These are phyloP conservation scores for Acacia acuminata DNA, from an alignment of 306 rosid species.

Conservation along the genomic window DNA sequence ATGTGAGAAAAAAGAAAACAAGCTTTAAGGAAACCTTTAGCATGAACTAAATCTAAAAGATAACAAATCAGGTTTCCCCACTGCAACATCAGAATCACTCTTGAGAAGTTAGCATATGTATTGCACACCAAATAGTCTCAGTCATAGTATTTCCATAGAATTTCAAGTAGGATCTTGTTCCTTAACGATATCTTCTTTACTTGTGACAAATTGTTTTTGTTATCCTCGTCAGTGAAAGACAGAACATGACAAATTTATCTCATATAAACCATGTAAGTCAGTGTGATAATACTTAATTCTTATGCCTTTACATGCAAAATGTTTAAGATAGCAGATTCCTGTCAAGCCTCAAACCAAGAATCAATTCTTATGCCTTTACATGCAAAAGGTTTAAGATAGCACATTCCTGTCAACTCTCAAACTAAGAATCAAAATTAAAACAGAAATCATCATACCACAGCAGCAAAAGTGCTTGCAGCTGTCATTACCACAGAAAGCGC, in stretches of 20 bases:
- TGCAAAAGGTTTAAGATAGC: neutral
- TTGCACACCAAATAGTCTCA: neutral
- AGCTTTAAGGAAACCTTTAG: neutral
- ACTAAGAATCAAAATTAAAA: slow-evolving; percentile 10
- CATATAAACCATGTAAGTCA: neutral
- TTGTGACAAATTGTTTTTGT: neutral
- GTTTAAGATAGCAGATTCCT: neutral
- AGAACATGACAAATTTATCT: neutral
- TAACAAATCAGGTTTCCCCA: neutral
- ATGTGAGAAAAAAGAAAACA: neutral
- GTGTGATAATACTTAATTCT: neutral
- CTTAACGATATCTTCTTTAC: neutral
- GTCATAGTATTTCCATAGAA: neutral
- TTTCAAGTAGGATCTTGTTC: slow-evolving; percentile 7
- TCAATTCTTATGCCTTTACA: slow-evolving; percentile 15
- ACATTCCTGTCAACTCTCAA: slow-evolving; percentile 1
- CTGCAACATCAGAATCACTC: neutral
- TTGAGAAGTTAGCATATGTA: slow-evolving; percentile 1
- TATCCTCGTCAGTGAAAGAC: neutral
- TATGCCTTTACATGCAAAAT: slow-evolving; percentile 13
- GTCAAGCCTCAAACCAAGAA: slow-evolving; percentile 10
- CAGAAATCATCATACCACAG: slow-evolving; percentile 58
- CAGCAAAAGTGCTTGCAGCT: slow-evolving; percentile 79
- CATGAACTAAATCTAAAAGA: neutral
- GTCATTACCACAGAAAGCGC: slow-evolving; percentile 93